Percentiles rank a stretch among this genome's conserved stretches.
Conservation (phyloP, 768 basidiomycete genomes). For the Cystobasidium ongulense region DNA sequence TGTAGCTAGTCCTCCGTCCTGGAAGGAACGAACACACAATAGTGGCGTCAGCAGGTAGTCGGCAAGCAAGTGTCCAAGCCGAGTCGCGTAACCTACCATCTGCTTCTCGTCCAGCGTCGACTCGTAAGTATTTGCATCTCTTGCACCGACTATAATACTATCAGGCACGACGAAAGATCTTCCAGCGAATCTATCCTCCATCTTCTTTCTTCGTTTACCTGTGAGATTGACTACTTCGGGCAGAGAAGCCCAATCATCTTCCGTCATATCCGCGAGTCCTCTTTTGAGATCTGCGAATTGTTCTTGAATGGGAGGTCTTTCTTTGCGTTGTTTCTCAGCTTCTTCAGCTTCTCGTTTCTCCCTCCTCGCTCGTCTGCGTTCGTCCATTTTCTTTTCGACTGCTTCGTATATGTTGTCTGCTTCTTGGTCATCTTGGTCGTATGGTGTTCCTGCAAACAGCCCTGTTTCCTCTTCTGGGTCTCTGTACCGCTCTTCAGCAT, state of each 20-base stretch:
- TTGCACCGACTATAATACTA: slow-evolving; percentile 78
- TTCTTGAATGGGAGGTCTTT: slow-evolving; percentile 87
- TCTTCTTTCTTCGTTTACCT: slow-evolving; percentile 74
- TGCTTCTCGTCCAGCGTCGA: slow-evolving; percentile 72
- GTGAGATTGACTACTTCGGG: slow-evolving; percentile 96
- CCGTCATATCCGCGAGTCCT: slow-evolving; percentile 72
- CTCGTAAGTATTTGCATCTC: slow-evolving; percentile 65
- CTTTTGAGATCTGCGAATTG: slow-evolving; percentile 94
- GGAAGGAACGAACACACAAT: slow-evolving; percentile 1
- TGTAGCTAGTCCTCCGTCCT: slow-evolving; percentile 68
- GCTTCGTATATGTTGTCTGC: slow-evolving; percentile 88
- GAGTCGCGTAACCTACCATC: slow-evolving; percentile 51
- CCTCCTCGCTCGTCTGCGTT: slow-evolving; percentile 66
- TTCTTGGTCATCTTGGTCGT: slow-evolving; percentile 96
- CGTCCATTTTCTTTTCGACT: slow-evolving; percentile 87
- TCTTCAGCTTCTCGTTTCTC: slow-evolving; percentile 70
- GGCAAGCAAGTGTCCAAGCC: too few species aligned
- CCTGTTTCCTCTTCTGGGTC: slow-evolving; percentile 97
- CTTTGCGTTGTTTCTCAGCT: slow-evolving; percentile 66
- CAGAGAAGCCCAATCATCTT: slow-evolving; percentile 81
- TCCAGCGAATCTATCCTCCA: slow-evolving; percentile 52
- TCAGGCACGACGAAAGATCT: slow-evolving; percentile 84
- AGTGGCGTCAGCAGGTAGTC: neutral
- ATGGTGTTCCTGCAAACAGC: slow-evolving; percentile 78
- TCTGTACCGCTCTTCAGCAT: slow-evolving; percentile 75